Percentiles rank a stretch among this genome's conserved stretches.
Evolutionary conservation across 2,329 filamentous ascomycete species (phyloP).

Genomic region (Sporothrix schenckii): DNA sequence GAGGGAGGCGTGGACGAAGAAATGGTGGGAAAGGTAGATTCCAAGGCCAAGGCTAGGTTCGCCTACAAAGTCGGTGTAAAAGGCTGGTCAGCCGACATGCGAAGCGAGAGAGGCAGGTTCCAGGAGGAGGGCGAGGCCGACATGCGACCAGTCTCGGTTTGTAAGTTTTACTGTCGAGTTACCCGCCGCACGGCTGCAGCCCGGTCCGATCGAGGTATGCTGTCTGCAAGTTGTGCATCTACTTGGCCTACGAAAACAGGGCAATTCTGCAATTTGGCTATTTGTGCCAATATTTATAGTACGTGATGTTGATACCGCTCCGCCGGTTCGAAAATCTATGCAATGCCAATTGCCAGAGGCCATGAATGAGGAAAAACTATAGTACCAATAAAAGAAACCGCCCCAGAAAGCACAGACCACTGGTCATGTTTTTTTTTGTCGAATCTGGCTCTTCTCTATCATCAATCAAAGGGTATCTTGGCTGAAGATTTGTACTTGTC

Average conservation of each 20-base stretch:
- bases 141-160: neutral
- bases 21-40: neutral
- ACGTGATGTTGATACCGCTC: neutral
- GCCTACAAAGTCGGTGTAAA: slow-evolving; percentile 20
- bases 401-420: slow-evolving; percentile 16
- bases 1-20: neutral
- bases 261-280: neutral
- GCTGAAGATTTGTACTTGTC: neutral
- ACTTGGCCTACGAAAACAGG: neutral
- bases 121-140: neutral
- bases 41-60: neutral
- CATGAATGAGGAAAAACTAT: neutral
- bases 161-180: neutral
- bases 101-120: neutral
- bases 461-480: neutral
- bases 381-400: neutral
- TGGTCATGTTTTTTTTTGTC: neutral
- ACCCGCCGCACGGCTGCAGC: slow-evolving; percentile 6
- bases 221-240: neutral
- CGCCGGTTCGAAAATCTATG: neutral
- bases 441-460: neutral
- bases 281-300: neutral
- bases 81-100: slow-evolving; percentile 23
- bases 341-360: no score
- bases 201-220: neutral